These are phyloP conservation scores for Salmacisia buchloeana DNA, from an alignment of 1,284 basidiomycete species.

Conservation along the genomic window DNA sequence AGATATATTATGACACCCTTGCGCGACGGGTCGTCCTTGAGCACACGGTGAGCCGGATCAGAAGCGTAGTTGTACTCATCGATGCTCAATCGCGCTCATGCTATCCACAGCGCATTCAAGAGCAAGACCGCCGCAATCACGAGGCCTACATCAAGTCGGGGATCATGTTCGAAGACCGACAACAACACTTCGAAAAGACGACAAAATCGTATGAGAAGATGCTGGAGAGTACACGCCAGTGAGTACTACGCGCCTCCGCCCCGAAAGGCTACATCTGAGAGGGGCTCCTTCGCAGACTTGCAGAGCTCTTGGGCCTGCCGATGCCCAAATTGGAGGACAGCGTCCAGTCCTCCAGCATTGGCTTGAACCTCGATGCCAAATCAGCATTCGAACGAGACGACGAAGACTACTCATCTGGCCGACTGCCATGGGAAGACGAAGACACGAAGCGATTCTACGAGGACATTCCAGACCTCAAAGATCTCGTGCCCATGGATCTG, in stretches of 20 bases:
- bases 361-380: constrained; percentile 53
- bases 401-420: constrained; percentile 58
- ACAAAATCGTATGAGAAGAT: constrained; percentile 89
- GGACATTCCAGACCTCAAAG: constrained; percentile 81
- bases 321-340: constrained; percentile 75
- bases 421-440: constrained; percentile 85
- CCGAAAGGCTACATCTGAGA: neutral
- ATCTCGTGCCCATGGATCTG: constrained; percentile 66
- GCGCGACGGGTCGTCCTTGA: constrained; percentile 84
- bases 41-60: constrained; percentile 55
- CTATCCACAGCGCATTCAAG: constrained; percentile 72
- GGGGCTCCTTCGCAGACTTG: constrained; percentile 59
- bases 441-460: constrained; percentile 93
- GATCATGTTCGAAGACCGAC: constrained; percentile 97
- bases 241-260: neutral
- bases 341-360: constrained; percentile 55
- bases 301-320: constrained; percentile 75
- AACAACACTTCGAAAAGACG: constrained; percentile 97
- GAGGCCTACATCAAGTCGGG: constrained; percentile 98
- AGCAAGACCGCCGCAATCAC: constrained; percentile 90
- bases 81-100: constrained; percentile 15
- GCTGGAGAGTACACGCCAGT: constrained; percentile 27
- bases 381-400: constrained; percentile 50
- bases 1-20: constrained; percentile 85
- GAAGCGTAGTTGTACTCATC: neutral